Evolutionary conservation across 805 yeast species (phyloP).

Genomic region (Starmerella lactis-condensi): DNA sequence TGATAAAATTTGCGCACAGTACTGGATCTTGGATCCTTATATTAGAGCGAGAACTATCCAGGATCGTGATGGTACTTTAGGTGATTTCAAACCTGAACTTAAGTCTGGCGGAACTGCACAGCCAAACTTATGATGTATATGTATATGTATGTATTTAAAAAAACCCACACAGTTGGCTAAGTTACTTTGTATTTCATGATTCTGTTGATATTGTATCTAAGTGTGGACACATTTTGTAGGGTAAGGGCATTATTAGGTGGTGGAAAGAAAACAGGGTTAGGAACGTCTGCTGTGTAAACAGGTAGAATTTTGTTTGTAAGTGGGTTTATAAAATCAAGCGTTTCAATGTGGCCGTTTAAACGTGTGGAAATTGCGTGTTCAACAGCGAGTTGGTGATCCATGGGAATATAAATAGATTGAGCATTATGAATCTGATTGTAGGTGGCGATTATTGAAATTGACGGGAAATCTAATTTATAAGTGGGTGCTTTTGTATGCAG

Average conservation of each 20-base stretch:
- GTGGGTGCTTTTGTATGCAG: too few relatives aligned
- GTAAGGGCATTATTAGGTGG: too few relatives aligned
- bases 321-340: too few relatives aligned
- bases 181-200: too few relatives aligned
- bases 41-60: slow-evolving; percentile 59
- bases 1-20: slow-evolving; percentile 39
- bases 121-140: slow-evolving; percentile 11
- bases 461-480: too few relatives aligned
- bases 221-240: too few relatives aligned
- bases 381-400: slow-evolving; percentile 44
- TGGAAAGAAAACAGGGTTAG: too few relatives aligned
- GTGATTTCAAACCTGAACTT: slow-evolving; percentile 21
- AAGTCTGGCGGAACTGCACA: slow-evolving; percentile 15
- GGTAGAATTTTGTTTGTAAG: slow-evolving; percentile 37
- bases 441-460: too few relatives aligned
- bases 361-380: slow-evolving; percentile 24
- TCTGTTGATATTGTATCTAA: slow-evolving; percentile 1
- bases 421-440: slow-evolving; percentile 67
- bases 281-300: slow-evolving; percentile 78
- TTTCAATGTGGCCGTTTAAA: slow-evolving; percentile 28
- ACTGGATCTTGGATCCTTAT: slow-evolving; percentile 57
- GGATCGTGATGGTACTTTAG: slow-evolving; percentile 57
- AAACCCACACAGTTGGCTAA: neutral
- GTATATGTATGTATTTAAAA: neutral
- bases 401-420: slow-evolving; percentile 63